Base-by-base conservation (phyloP, 495 filamentous ascomycete genomes). In the Penicillium egyptiacum region DNA sequence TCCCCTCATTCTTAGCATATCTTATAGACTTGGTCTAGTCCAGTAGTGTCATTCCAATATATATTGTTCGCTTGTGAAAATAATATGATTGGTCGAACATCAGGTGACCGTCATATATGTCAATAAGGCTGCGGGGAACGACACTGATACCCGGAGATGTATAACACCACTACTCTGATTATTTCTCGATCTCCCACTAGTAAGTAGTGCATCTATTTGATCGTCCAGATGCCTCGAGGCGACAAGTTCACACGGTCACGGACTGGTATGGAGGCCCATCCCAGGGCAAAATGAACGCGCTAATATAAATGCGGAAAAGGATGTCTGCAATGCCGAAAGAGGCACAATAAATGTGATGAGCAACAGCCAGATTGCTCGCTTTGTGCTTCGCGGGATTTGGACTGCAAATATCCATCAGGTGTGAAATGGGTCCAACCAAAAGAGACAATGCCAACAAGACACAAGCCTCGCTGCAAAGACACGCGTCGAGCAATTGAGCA, bases 271-370 rank as follows among this genome's bases (percentile, higher is more conserved):
- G 19, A 3, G 7, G 22, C 1, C 10, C 5, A n/a, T n/a, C 16
- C 6, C 20, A 8, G 11, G 9, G 20, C n/a, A 8, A 37, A 26
- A 8, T 37, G 8, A 10, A 19, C 5, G 42, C 4, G 14, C 53
- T 55, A 11, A 55, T 47, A 20, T 42, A n/a, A 20, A 28, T 7
- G 0, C 20, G 26, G 6, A 20, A 31, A 31, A 69, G 66, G 64
- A 20, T 69, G 66, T 51, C 59, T 69, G 9, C 49, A 60, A 42
- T 69, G 64, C 51, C 64, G 66, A 35, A 59, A 41, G 20, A 67
- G 62, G 28, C 64, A 69, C 33, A 48, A 63, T 9, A 69, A 69
- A 55, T 69, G 66, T 31, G 66, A 67, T 19, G 66, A 67, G 31
- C 45, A 59, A n/a, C 50, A 19, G 4, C 66, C 66, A n/a, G 1